Base-by-base conservation (phyloP, 1,284 basidiomycete species). In the Tetrapyrgos nigripes region DNA sequence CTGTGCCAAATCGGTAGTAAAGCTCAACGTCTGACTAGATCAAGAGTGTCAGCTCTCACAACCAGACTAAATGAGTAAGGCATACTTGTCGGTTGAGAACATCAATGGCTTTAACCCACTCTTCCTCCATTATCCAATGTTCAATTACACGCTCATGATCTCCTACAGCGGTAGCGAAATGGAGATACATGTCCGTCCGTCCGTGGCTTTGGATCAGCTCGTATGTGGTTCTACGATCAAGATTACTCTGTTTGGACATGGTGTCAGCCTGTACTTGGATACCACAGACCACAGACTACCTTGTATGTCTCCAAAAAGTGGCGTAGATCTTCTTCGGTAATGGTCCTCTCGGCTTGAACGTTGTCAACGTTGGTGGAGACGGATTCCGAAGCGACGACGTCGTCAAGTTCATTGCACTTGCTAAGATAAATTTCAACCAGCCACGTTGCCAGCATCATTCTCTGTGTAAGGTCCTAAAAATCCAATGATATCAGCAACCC, bases 361-460 rank as follows among this genome's bases (percentile, higher is more conserved):
- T 96, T 97, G 55, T 96, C 92, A 4, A 93, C 90, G 64, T 97
- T 93, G 53, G 92, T 88, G 3, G 90, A 90, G 2, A 91, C 86
- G 1, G 89, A 90, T 73, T 96, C 93, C 0, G 96, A 89, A 1
- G 88, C 91, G 46, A 91, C 84, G 17, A 93, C 78, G 69, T 99
- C 97, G 70, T 99, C 97, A 50, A 98, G 81, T 64, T 97, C 93
- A 69, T 98, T 97, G 73, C 95, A 95, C 78, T 97, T 98, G 76
- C 91, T 92, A 23, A 99, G 85, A 71, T 96, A 98, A 64, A 99
- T 96, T 74, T 99, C 97, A 28, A 97, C 90, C 6, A 99, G 88
- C 97, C 97, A 99, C 0, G 96, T 98, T 1, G 97, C 96, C 8
- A 99, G 81, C 91, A 99, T 97, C 90, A 97, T 96, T 31, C 97